Evolutionary conservation across 352 stramenopile species (phyloP), one percentile per base, ranked within the genome.

Genomic region (Globisporangium uncinulatum): DNA sequence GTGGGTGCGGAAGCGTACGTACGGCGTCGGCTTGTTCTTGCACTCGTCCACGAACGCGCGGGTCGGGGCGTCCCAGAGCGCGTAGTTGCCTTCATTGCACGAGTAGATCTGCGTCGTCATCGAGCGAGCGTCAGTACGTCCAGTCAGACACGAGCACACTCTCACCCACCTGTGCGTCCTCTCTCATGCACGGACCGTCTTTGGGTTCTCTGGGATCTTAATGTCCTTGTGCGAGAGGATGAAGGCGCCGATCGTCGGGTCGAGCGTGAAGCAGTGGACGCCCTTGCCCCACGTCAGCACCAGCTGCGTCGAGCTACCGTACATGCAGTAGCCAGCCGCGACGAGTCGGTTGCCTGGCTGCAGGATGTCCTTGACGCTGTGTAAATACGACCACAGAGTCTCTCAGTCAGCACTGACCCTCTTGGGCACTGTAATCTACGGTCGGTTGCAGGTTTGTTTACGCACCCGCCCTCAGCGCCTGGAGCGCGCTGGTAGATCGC

Each of bases 11-110:
- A 11, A 56, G 2, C 20, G 32, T n/a, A 19, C 76, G 62, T 87
- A 92, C 66, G 79, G 74, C 59, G 67, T 84, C 34, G 73, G 56
- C 41, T 76, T 80, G 42, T 74, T 86, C 84, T 95, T 94, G 81
- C 86, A 95, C 59, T 93, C 76, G 46, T 92, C 74, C 20, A 95
- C 76, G 57, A 95, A 96, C 36, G 87, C 71, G 59, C 76, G 83
- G 51, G 98, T 99, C 41, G 88, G 78, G 41, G 92, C 65, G 67
- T 99, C 95, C 95, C 97, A 99, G 61, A 96, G 74, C 20, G 81
- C 70, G 60, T 92, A 97, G 75, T 99, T 99, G 56, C 96, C 96
- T 69, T 99, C 96, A 62, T 99, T 99, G 74, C 98, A 97, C 70
- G 89, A 98, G 74, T 98, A 99, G 59, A 99, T 96, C 88, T 89